Base-by-base conservation (phyloP, 768 basidiomycete genomes). In the Mycena belliarum region DNA sequence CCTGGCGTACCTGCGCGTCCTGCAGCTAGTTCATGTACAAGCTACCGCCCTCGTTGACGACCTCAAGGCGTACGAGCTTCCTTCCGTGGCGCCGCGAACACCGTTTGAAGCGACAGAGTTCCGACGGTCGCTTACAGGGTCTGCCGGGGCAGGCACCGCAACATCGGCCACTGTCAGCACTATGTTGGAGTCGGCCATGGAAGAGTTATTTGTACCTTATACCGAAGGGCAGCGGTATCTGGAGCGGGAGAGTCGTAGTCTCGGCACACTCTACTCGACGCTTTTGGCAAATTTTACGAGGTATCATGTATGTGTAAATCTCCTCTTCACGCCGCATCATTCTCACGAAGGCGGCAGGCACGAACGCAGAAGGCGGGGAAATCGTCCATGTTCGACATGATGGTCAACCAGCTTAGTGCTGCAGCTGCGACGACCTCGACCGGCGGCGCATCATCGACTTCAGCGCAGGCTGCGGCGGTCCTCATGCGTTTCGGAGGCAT, bases 151-250 rank as follows among this genome's bases (percentile, higher is more conserved):
- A 23, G 75, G 76, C 18, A 57, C 79, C 0, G 72, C 81, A 10
- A 79, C 83, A 10, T 79, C 82, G 15, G 74, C 82, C 7, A 81
- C 87, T n/a, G 82, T 90, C 65, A 80, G 87, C 66, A 76, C 83
- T 1, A 93, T 98, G 91, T 79, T 99, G n/a, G 97, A 98, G 70
- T 87, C 85, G 9, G 91, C 94, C 9, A 88, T 97, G 84, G 97
- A 98, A 61, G 97, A 98, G 68, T 82, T 98, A 20, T 98, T 98
- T 62, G 85, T 95, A 21, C 91, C 93, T 4, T 98, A 95, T 67
- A 89, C 88, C 1, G 96, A 99, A 72, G 94, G 92, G 4, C 86
- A 86, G 57, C 78, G 94, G 54, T 98, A 98, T 69, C 81, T 98
- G 4, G 97, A 98, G 66, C 85, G 87, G 40, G 97, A 99, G 77